Evolutionary conservation across 495 filamentous ascomycete genomes (phyloP).

Genomic region (Trichoderma parareesei): DNA sequence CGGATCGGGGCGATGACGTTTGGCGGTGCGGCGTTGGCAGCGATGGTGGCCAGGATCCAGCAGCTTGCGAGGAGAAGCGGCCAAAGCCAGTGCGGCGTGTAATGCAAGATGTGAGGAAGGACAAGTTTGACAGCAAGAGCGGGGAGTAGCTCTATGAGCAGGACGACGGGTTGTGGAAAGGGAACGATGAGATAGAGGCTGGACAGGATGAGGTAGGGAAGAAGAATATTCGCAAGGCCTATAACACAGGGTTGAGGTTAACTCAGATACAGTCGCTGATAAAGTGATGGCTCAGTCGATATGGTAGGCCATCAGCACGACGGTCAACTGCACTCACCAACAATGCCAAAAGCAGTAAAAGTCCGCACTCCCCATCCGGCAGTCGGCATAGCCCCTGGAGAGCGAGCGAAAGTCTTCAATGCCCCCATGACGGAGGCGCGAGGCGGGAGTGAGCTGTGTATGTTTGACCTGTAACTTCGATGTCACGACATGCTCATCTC

Average conservation of each 20-base stretch:
- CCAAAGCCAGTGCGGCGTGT: not conserved
- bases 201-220: conserved; percentile 4
- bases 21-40: not conserved
- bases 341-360: not conserved
- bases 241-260: not conserved
- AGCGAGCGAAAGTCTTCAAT: not conserved
- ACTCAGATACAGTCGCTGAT: not conserved
- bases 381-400: not conserved
- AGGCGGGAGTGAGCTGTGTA: not conserved
- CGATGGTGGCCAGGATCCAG: not conserved
- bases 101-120: conserved; percentile 1
- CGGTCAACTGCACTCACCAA: not conserved
- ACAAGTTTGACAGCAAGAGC: not conserved
- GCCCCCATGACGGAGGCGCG: not conserved
- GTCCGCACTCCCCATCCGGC: not conserved
- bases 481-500: not conserved
- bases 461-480: not conserved
- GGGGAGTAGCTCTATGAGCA: conserved; percentile 4
- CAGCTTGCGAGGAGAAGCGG: not conserved
- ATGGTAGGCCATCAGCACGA: not conserved
- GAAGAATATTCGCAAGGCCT: conserved; percentile 10
- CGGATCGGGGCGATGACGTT: not conserved
- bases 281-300: not conserved
- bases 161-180: conserved; percentile 2
- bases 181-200: conserved; percentile 10